A percentile compares a stretch with the other conserved stretches of the same genome.
phyloP scores from a whole-genome alignment of 306 rosid genomes.

The Rosa rugosa region DNA sequence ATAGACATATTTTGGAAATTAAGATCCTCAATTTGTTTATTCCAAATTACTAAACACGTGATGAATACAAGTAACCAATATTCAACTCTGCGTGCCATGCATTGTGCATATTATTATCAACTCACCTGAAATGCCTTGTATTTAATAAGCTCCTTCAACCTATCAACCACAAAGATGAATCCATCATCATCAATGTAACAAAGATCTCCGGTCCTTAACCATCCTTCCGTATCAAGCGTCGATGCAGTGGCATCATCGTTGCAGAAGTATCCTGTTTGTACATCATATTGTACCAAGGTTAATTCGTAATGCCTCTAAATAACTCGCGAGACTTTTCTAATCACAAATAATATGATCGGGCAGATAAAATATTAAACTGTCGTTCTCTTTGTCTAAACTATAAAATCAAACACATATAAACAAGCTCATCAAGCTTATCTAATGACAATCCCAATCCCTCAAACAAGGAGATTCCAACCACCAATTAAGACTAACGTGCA shows the following conservation, averaged over 20 bases:
- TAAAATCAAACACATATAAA: background rate
- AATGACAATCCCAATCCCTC: background rate
- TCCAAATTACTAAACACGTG: background rate
- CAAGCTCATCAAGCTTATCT: background rate
- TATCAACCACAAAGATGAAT: conserved; percentile 80
- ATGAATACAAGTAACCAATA: background rate
- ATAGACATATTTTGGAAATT: background rate
- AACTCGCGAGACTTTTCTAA: background rate
- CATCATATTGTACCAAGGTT: background rate
- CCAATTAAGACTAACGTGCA: background rate
- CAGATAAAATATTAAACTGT: background rate
- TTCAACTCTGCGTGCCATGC: background rate
- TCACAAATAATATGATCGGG: too few species aligned
- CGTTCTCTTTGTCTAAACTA: background rate
- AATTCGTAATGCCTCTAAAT: background rate
- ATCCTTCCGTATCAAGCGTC: conserved; percentile 74
- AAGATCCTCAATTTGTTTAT: background rate
- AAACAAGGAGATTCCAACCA: background rate
- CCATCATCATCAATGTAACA: conserved; percentile 84
- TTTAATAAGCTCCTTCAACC: conserved; percentile 88
- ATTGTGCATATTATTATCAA: background rate
- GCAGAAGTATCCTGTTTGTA: conserved; percentile 64
- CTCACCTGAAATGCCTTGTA: conserved; percentile 93
- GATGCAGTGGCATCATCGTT: conserved; percentile 73
- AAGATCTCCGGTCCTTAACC: conserved; percentile 91